Base-by-base conservation (phyloP, 495 filamentous ascomycete species). In the Bombardia bombarda region DNA sequence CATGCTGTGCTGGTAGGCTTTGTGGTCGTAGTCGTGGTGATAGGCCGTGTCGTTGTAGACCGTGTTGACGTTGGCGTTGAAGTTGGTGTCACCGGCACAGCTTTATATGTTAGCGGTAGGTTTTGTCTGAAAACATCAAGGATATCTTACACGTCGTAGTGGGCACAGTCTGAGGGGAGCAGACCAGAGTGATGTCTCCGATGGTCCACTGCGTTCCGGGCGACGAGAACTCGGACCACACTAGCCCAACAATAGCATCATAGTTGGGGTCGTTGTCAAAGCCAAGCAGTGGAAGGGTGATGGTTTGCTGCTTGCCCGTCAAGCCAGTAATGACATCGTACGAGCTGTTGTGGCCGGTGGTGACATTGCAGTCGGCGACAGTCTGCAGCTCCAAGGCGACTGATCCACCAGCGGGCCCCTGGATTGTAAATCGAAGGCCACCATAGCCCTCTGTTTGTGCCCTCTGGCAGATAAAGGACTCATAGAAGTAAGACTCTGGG, bases 341-440 rank as follows among this genome's bases (percentile, higher is more conserved):
- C 24, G 60, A 62, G 55, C 74, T 76, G 10, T 55, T 67, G 51
- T 75, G 77, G 38, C 52, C 56, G 1, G 49, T 22, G 18, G 16
- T 32, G 32, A 38, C 38, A 18, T 32, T 42, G 55, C 78, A 80
- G 9, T 56, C 62, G 7, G 47, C 37, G 17, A 62, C 57, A 7
- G 70, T 77, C 51, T 82, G 78, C 33, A 80, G 46, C 61, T 80
- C 78, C 5, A 82, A 35, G 2, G 62, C 67, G 20, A 75, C 58
- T 1, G 62, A 66, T 10, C 60, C 69, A 3, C 71, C 69, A 18
- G 66, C 54, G 1, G 77, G 77, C 1, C 70, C 73, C 53, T 75
- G 70, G 50, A 80, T 57, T 36, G 62, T 68, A 50, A 80, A 80
- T 22, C 71, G 68, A 30, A 82, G 43, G 3, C 67, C 69, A 37